Base-by-base conservation (phyloP, 1,284 basidiomycete species). In the Ustilago tritici region DNA sequence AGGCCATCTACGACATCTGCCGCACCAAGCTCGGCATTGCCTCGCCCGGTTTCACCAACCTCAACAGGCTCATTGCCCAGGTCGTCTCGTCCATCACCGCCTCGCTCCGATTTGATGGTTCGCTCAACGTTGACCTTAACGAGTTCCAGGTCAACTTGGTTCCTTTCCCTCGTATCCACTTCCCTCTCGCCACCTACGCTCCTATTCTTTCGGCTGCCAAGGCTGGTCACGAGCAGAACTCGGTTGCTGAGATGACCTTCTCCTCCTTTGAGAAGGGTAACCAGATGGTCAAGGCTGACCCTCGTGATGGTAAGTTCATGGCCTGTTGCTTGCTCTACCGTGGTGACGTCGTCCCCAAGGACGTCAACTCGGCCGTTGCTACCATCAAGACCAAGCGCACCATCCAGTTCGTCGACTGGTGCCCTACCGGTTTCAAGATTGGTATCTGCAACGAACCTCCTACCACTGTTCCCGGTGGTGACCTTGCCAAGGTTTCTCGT, bases 61-160 rank as follows among this genome's bases (percentile, higher is more conserved):
- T 99, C 78, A 99, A 99, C 90, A 90, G 97, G 70, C 89, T 99
- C 78, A 99, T 99, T 82, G 96, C 96, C 34, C 87, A 87, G 82
- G 96, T 99, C 74, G 97, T 99, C 70, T 99, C 96, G 17, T 97
- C 95, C 63, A 92, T 98, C 88, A 98, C 96, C 35, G 95, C 95
- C 47, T 98, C 96, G 54, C 90, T 99, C 68, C 93, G 96, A 76
- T 99, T 99, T 88, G 95, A 97, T 85, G 96, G 96, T 55, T 97
- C 95, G 75, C 90, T 98, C 86, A 98, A 99, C 88, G 96, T 98
- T 84, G 96, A 99, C 88, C 88, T 99, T 82, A 95, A 94, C 88
- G 95, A 99, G 89, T 98, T 99, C 91, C 96, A 98, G 89, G 98
- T 95, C 77, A 98, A 98, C 89, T 89, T 98, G 87, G 95, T 98